Evolutionary conservation across 2,329 filamentous ascomycete genomes (phyloP), one percentile per base, ranked within the genome.

Genomic region (Trichocomaceae sp.): DNA sequence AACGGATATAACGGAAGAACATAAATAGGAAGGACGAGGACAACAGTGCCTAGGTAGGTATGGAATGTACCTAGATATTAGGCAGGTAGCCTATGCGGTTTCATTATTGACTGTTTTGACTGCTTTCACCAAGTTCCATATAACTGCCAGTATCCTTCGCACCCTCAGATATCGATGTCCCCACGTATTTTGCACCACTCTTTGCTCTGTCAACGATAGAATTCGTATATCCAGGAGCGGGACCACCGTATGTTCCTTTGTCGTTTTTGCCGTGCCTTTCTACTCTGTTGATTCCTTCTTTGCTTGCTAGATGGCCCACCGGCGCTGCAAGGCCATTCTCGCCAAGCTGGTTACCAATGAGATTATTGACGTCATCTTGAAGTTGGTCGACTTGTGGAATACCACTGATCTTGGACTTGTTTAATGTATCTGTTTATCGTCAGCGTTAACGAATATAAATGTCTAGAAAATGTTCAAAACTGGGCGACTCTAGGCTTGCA

Each of bases 241-340:
- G 47, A 2, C 63, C 61, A 2, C 58, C 62, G 54, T 77, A 70
- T 50, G 62, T 64, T 26, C 79, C 79, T 33, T 72, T 63, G 13
- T 81, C 77, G 57, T 80, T 78, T 64, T 81, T 82, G 4, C 80
- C 80, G 17, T 75, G 71, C 5, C 79, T 67, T 66, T 81, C 78
- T 5, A 75, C 74, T 23, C 78, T 72, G 61, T 81, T 80, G 56
- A 81, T 69, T 9, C 77, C 79, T 57, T 82, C 78, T 61, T 79
- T 80, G 13, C 73, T 76, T 1, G 70, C 58, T 1, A 68, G 56
- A 52, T 81, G 76, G 48, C 79, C 79, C 22, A 78, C 62, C 2
- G 78, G 77, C 53, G 78, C 74, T 1, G 76, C 68, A 9, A 80
- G 62, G 1, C 79, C 78, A 35, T 76, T 77, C 59, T 80, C 71